Conservation (phyloP, 192 early-diverging fungal species). For the Backusella sp. region DNA sequence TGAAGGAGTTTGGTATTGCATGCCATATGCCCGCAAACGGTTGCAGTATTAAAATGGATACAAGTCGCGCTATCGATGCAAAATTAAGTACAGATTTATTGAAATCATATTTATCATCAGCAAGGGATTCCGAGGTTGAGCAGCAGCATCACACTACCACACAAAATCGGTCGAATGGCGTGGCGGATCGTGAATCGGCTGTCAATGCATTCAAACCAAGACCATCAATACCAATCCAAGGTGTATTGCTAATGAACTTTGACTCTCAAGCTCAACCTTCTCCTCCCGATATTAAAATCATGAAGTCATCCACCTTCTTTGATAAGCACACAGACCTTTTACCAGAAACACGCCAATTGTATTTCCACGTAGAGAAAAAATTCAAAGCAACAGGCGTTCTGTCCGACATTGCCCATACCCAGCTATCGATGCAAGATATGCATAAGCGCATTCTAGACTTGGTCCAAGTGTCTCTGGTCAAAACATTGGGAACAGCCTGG, state of each 20-base stretch:
- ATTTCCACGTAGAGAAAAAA: slow-evolving; percentile 4
- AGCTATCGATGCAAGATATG: background rate
- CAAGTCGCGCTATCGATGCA: slow-evolving; percentile 64
- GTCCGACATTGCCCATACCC: background rate
- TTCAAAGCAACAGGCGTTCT: background rate
- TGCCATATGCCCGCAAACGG: slow-evolving; percentile 92
- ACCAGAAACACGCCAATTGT: slow-evolving; percentile 11
- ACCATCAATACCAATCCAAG: slow-evolving; percentile 17
- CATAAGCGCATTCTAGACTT: background rate
- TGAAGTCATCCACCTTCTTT: slow-evolving; percentile 3
- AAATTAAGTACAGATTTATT: slow-evolving; percentile 47
- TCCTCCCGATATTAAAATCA: slow-evolving; percentile 12
- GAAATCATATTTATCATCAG: slow-evolving; percentile 40
- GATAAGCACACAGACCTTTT: background rate
- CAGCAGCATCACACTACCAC: background rate
- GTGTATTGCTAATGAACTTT: background rate
- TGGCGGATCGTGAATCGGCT: background rate
- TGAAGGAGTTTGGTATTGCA: slow-evolving; percentile 78
- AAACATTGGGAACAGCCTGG: slow-evolving; percentile 6
- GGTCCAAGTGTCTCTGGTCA: background rate
- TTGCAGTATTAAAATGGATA: slow-evolving; percentile 65
- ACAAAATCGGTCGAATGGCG: background rate
- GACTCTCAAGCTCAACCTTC: background rate
- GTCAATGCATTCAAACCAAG: slow-evolving; percentile 7
- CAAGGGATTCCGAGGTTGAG: slow-evolving; percentile 3